phyloP scores from a whole-genome alignment of 2,329 filamentous ascomycete species.

The Penicillium sp. region DNA sequence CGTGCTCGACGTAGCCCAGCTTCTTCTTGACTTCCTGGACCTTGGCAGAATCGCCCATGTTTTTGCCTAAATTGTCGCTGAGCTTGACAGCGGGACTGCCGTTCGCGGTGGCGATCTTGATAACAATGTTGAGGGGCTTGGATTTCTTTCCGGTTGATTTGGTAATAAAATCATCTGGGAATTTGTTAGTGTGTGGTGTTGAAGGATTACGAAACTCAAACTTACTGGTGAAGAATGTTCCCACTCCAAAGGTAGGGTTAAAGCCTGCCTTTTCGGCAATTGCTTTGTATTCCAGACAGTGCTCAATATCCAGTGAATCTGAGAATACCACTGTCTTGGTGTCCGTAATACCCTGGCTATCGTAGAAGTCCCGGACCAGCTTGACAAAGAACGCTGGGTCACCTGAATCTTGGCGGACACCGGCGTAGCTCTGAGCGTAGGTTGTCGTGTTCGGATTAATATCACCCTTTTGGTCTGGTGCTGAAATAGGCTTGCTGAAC shows the following conservation, averaged over 20 bases:
- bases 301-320: slow-evolving; percentile 87
- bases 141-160: slow-evolving; percentile 76
- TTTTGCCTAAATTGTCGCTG: slow-evolving; percentile 88
- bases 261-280: slow-evolving; percentile 79
- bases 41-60: slow-evolving; percentile 79
- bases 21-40: slow-evolving; percentile 81
- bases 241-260: slow-evolving; percentile 85
- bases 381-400: slow-evolving; percentile 79
- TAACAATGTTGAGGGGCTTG: slow-evolving; percentile 91
- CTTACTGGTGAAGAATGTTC: slow-evolving; percentile 85
- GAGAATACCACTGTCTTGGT: slow-evolving; percentile 94
- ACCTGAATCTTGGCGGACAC: slow-evolving; percentile 87
- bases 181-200: slow-evolving; percentile 4
- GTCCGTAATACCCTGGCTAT: slow-evolving; percentile 69
- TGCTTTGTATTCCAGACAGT: slow-evolving; percentile 85
- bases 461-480: slow-evolving; percentile 38
- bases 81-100: slow-evolving; percentile 88
- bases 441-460: slow-evolving; percentile 48
- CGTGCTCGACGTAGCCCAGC: slow-evolving; percentile 81
- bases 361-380: slow-evolving; percentile 78
- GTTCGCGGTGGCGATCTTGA: slow-evolving; percentile 85
- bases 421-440: slow-evolving; percentile 79
- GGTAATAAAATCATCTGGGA: slow-evolving; percentile 74
- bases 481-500: slow-evolving; percentile 67
- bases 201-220: neutral